Percentiles rank a stretch among this genome's conserved stretches.
Conservation (phyloP, 495 filamentous ascomycete species). For the Saxophila tyrrhenica region DNA sequence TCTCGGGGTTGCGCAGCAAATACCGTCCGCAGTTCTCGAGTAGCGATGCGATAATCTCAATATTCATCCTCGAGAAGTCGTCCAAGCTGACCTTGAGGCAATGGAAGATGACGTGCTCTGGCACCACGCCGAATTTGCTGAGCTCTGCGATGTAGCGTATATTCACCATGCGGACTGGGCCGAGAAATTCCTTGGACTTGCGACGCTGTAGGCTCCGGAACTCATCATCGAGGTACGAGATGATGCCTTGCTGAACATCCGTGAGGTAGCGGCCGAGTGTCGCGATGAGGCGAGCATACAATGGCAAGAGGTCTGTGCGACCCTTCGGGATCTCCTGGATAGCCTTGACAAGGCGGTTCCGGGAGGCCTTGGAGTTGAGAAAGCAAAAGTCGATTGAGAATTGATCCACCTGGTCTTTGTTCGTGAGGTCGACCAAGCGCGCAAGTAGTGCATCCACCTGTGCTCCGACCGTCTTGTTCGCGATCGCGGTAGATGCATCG, state of each 20-base stretch:
- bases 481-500: conserved; percentile 84
- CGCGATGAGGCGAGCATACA: conserved; percentile 83
- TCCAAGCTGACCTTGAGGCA: conserved; percentile 95
- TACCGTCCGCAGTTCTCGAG: conserved; percentile 96
- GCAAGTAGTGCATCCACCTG: conserved; percentile 87
- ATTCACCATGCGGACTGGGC: conserved; percentile 86
- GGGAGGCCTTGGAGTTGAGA: conserved; percentile 93
- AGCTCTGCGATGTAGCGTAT: conserved; percentile 94
- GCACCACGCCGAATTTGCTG: conserved; percentile 96
- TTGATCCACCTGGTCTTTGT: conserved; percentile 83
- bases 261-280: conserved; percentile 89
- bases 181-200: conserved; percentile 94
- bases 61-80: conserved; percentile 96
- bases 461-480: conserved; percentile 93
- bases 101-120: conserved; percentile 97
- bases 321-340: conserved; percentile 91
- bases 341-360: conserved; percentile 86
- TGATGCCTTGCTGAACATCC: conserved; percentile 83
- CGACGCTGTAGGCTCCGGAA: conserved; percentile 96
- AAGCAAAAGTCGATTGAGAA: conserved; percentile 94
- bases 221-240: conserved; percentile 89
- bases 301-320: conserved; percentile 79
- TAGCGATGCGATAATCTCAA: conserved; percentile 96
- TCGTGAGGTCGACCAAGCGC: conserved; percentile 78
- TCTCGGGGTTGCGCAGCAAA: conserved; percentile 85